Base-by-base conservation (phyloP, 75 land plant genomes). In the Chamaecyparis obtusa region DNA sequence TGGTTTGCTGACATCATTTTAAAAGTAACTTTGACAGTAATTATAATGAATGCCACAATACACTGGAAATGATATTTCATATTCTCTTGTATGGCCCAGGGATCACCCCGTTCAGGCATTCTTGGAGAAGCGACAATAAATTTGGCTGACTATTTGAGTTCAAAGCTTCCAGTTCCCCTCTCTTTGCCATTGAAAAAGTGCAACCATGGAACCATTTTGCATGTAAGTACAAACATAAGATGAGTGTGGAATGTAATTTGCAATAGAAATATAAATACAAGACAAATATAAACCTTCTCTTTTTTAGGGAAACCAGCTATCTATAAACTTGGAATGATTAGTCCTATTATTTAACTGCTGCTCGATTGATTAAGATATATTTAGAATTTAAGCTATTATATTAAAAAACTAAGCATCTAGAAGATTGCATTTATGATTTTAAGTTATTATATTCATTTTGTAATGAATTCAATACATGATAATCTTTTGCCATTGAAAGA, bases 101-200 rank as follows among this genome's bases (percentile, higher is more conserved):
- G 95, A 24, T 93, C 96, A 75, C 76, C 95, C 55, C 94, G 98
- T 77, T 87, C 92, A 85, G 89, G 92, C 48, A 90, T 93, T 60
- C 94, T 98, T 83, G 98, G 99, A 85, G 99, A 98, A 88, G 91
- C 90, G 8, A 87, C 84, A 8, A 84, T 98, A 21, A 95, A 98
- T 86, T 37, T 98, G 77, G 88, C 92, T 60, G 92, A 89, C 30
- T 94, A 92, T 89, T 89, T 92, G 49, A 86, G 56, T 71, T 91
- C 95, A 85, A 91, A 69, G 36, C 86, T 56, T 84, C 88, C 96
- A 86, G 89, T 84, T 51, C 85, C 91, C 81, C 64, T 92, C 55
- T 91, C 93, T 35, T 88, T 95, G 84, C 93, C 96, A 44, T 87
- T 98, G 88, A 91, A 91, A 57, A 95, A 95, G 37, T 95, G 99